A percentile compares a stretch with the other conserved stretches of the same genome.
Conservation (phyloP, 2,329 filamentous ascomycete species). For the Peltaster fructicola region DNA sequence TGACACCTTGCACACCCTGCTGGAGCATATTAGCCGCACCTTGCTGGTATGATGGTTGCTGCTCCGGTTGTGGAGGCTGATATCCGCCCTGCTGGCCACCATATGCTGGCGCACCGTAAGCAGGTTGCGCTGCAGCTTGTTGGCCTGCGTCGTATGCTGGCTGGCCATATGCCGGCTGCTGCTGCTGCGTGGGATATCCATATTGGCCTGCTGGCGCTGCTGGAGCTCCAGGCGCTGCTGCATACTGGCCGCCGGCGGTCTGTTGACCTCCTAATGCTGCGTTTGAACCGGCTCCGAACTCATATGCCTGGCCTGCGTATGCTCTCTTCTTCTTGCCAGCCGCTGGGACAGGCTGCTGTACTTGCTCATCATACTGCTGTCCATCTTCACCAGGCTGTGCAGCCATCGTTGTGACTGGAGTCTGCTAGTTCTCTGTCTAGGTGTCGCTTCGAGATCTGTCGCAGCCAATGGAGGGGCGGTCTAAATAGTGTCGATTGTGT, state of each 20-base stretch:
- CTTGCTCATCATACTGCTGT: conserved; percentile 3
- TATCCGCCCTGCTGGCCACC: conserved; percentile 37
- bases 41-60: conserved; percentile 23
- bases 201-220: conserved; percentile 18
- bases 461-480: no score
- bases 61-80: conserved; percentile 46
- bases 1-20: conserved; percentile 42
- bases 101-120: conserved; percentile 13
- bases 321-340: conserved; percentile 69
- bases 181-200: conserved; percentile 26
- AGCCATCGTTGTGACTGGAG: no score
- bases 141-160: conserved; percentile 8
- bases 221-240: conserved; percentile 17
- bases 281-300: conserved; percentile 79
- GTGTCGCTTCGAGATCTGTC: no score
- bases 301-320: conserved; percentile 88
- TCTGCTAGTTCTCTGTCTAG: no score
- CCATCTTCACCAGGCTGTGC: conserved; percentile 5
- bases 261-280: conserved; percentile 23
- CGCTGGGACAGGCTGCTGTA: conserved; percentile 5
- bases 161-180: conserved; percentile 17
- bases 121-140: conserved; percentile 7
- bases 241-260: conserved; percentile 26
- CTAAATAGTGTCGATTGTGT: no score
- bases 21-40: conserved; percentile 20